Evolutionary conservation across 345 rosid genomes (phyloP).

Genomic region (Ailanthus altissimus): DNA sequence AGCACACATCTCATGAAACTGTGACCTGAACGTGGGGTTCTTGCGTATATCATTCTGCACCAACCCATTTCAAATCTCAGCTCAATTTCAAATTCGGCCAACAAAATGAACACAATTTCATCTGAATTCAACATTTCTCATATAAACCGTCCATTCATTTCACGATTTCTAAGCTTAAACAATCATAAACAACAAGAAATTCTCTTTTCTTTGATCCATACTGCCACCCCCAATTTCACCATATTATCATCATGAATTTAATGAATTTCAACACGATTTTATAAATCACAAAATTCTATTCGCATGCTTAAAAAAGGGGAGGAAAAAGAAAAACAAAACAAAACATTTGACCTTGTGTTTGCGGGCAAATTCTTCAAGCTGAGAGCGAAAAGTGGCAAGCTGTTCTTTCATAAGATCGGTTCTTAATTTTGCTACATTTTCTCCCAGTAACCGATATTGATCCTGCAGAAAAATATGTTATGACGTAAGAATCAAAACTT

Average conservation of each 20-base stretch:
- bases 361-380: slow-evolving; percentile 90
- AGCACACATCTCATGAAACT: slow-evolving; percentile 88
- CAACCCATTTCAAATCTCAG: slow-evolving; percentile 15
- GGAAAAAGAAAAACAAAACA: background rate
- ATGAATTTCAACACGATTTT: background rate
- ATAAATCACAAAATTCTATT: background rate
- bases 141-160: background rate
- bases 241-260: background rate
- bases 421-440: slow-evolving; percentile 83
- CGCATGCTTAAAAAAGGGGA: background rate
- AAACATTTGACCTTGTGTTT: slow-evolving; percentile 69
- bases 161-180: background rate
- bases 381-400: slow-evolving; percentile 82
- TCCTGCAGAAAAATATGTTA: slow-evolving; percentile 42
- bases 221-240: background rate
- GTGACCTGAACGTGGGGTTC: slow-evolving; percentile 76
- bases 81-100: background rate
- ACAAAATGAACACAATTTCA: slow-evolving; percentile 6
- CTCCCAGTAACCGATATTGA: slow-evolving; percentile 79
- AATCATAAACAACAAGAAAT: background rate
- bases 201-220: background rate
- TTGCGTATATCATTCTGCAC: slow-evolving; percentile 82
- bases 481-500: background rate
- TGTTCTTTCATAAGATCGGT: slow-evolving; percentile 97
- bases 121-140: background rate